phyloP scores from a whole-genome alignment of 2,329 filamentous ascomycete species.

The Penicillium sp. region DNA sequence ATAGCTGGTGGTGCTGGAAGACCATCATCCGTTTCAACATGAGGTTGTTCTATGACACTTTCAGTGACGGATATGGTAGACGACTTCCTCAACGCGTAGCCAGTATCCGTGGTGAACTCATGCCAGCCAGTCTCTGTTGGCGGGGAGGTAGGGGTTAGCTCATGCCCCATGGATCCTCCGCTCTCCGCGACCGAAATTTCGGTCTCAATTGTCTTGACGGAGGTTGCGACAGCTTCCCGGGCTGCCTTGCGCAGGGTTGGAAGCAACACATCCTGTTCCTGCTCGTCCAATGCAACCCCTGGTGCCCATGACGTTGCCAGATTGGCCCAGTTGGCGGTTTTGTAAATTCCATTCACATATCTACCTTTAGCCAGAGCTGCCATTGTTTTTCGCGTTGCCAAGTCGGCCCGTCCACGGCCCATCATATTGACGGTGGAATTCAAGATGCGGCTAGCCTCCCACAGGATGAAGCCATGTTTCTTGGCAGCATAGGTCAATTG shows the following conservation, averaged over 20 bases:
- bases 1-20: conserved; percentile 40
- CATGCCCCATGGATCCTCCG: conserved; percentile 19
- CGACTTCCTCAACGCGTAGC: conserved; percentile 37
- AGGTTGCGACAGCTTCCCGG: conserved; percentile 44
- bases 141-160: conserved; percentile 12
- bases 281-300: conserved; percentile 38
- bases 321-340: conserved; percentile 43
- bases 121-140: conserved; percentile 23
- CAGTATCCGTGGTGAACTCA: conserved; percentile 31
- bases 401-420: conserved; percentile 30
- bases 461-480: conserved; percentile 44
- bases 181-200: conserved; percentile 43
- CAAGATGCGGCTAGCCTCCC: conserved; percentile 46
- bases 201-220: conserved; percentile 44
- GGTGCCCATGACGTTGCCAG: conserved; percentile 46
- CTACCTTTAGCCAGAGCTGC: conserved; percentile 42
- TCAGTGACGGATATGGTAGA: conserved; percentile 49
- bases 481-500: conserved; percentile 41
- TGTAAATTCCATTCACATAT: conserved; percentile 45
- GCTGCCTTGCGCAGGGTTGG: conserved; percentile 48
- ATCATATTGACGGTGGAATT: conserved; percentile 41
- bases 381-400: conserved; percentile 36
- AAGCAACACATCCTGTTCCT: conserved; percentile 47
- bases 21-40: conserved; percentile 26
- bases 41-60: conserved; percentile 42